Percentiles rank a stretch among this genome's conserved stretches.
Conservation (phyloP, 2,329 filamentous ascomycete genomes). For the Aureobasidium sp. region DNA sequence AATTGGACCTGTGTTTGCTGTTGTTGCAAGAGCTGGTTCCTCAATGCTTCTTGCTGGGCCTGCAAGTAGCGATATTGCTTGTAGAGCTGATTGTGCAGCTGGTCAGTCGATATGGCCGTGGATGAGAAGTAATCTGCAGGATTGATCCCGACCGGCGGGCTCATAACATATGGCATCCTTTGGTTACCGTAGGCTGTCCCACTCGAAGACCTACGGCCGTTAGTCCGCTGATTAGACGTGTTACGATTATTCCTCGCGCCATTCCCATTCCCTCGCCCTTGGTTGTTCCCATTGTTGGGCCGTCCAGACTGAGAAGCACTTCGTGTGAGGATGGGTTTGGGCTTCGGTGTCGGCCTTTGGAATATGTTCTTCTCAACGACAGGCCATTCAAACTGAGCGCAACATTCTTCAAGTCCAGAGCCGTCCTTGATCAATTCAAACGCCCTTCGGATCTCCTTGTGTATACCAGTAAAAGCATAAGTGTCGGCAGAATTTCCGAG, state of each 20-base stretch:
- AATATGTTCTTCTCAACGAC: slow-evolving; percentile 61
- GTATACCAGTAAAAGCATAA: slow-evolving; percentile 84
- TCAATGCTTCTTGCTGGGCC: slow-evolving; percentile 30
- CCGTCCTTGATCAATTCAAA: slow-evolving; percentile 70
- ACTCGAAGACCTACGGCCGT: slow-evolving; percentile 51
- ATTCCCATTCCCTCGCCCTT: slow-evolving; percentile 27
- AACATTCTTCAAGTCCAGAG: slow-evolving; percentile 73
- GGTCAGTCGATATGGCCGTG: slow-evolving; percentile 28
- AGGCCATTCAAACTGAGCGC: slow-evolving; percentile 81
- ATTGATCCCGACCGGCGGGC: slow-evolving; percentile 35
- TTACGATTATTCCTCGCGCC: slow-evolving; percentile 42
- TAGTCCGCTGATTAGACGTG: slow-evolving; percentile 42
- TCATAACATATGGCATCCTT: slow-evolving; percentile 34
- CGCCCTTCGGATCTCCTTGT: slow-evolving; percentile 80
- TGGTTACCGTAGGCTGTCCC: slow-evolving; percentile 42
- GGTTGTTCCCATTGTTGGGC: slow-evolving; percentile 33
- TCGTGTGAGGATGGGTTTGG: slow-evolving; percentile 46
- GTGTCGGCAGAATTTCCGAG: slow-evolving; percentile 95
- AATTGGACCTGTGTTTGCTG: slow-evolving; percentile 31
- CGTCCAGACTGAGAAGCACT: slow-evolving; percentile 43
- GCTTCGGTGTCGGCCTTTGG: slow-evolving; percentile 51
- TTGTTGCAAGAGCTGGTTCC: slow-evolving; percentile 38
- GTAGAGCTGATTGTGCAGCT: slow-evolving; percentile 42
- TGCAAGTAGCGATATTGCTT: slow-evolving; percentile 39
- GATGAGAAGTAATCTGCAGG: slow-evolving; percentile 38